Conservation (phyloP, 1,284 basidiomycete species). For the Tilletiaria anomala region DNA sequence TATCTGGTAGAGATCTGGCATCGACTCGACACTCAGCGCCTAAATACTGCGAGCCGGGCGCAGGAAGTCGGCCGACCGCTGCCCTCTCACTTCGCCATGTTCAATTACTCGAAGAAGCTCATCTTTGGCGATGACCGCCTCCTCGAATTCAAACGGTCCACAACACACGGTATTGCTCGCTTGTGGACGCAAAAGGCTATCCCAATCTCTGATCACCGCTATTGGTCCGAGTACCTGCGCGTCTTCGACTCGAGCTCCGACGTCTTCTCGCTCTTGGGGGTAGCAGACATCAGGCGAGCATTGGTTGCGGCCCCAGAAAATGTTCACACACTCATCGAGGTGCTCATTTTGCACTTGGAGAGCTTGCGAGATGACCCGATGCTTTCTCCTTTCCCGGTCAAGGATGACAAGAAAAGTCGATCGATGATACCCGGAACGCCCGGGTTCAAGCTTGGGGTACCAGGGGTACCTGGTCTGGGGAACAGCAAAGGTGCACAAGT, state of each 20-base stretch:
- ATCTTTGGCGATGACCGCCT: constrained; percentile 14
- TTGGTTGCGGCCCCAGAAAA: constrained; percentile 23
- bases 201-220: constrained; percentile 19
- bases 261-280: constrained; percentile 17
- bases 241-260: constrained; percentile 22
- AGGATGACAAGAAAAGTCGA: too few relatives aligned
- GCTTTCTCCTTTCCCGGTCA: too few relatives aligned
- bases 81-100: too few relatives aligned
- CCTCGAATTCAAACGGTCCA: constrained; percentile 12
- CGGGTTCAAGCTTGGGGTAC: too few relatives aligned
- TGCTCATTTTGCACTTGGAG: constrained; percentile 30
- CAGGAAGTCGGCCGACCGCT: too few relatives aligned
- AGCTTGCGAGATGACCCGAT: constrained; percentile 22
- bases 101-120: constrained; percentile 12
- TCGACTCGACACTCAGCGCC: too few relatives aligned
- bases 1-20: too few relatives aligned
- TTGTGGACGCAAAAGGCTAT: constrained; percentile 27
- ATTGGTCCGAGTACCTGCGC: constrained; percentile 20
- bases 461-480: too few relatives aligned
- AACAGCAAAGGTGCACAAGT: too few relatives aligned
- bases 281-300: constrained; percentile 20
- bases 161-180: constrained; percentile 20
- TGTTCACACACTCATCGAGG: constrained; percentile 22
- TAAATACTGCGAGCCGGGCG: too few relatives aligned
- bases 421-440: too few relatives aligned